Evolutionary conservation across 441 rosid genomes (phyloP).

Genomic region (Corymbia citriodora): DNA sequence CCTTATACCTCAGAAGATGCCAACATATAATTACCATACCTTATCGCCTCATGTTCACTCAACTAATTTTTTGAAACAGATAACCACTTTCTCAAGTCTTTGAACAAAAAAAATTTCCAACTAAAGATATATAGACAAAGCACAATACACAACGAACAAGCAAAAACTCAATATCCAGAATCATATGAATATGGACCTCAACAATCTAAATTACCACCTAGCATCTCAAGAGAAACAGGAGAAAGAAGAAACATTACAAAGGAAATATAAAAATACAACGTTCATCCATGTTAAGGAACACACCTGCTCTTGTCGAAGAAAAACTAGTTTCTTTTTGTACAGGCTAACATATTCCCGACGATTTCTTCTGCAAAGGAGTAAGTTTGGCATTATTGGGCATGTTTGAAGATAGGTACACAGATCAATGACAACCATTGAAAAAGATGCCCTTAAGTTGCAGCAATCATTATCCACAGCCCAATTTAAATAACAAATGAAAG

Average conservation of each 20-base stretch:
- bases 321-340: slow-evolving; percentile 74
- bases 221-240: neutral
- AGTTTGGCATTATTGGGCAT: neutral
- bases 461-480: neutral
- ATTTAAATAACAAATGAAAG: neutral
- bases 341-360: slow-evolving; percentile 71
- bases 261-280: neutral
- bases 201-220: neutral
- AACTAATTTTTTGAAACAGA: neutral
- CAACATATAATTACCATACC: neutral
- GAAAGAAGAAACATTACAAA: neutral
- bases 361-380: slow-evolving; percentile 44
- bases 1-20: neutral
- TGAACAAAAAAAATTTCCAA: neutral
- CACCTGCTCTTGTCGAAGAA: slow-evolving; percentile 79
- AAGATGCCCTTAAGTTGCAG: neutral
- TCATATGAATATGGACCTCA: neutral
- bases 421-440: neutral
- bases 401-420: slow-evolving; percentile 3
- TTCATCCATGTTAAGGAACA: neutral
- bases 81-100: neutral
- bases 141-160: neutral
- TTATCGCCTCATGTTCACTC: neutral
- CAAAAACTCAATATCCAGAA: neutral
- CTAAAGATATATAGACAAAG: neutral